Percentiles rank a stretch among this genome's conserved stretches.
Conservation (phyloP, 352 stramenopile species). For the Phytopythium helicoides region DNA sequence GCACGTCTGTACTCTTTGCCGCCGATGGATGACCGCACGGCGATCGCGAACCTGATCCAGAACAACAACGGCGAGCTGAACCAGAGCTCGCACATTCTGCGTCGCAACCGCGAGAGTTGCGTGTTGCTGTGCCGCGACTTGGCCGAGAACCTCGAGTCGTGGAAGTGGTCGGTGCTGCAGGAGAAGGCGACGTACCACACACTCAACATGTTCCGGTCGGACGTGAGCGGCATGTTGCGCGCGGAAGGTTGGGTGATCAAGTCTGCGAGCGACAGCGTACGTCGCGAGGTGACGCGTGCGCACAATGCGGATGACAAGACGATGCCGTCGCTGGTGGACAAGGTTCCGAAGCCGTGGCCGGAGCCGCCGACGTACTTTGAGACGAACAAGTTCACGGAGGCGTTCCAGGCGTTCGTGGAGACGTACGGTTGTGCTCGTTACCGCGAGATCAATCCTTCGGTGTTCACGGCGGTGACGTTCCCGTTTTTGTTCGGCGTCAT, state of each 20-base stretch:
- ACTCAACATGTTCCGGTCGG: slow-evolving; percentile 97
- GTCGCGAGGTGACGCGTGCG: slow-evolving; percentile 87
- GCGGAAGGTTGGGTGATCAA: slow-evolving; percentile 97
- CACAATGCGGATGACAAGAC: slow-evolving; percentile 92
- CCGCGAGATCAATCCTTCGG: slow-evolving; percentile 97
- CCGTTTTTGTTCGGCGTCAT: slow-evolving; percentile 99
- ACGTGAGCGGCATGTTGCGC: slow-evolving; percentile 96
- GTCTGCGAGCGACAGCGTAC: too few relatives aligned
- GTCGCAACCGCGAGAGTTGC: slow-evolving; percentile 95
- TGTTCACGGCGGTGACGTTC: slow-evolving; percentile 99
- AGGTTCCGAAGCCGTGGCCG: slow-evolving; percentile 94
- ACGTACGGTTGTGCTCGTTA: slow-evolving; percentile 99
- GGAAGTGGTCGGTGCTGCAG: slow-evolving; percentile 96
- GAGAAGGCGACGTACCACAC: slow-evolving; percentile 98
- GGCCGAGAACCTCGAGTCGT: slow-evolving; percentile 93
- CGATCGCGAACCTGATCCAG: slow-evolving; percentile 88
- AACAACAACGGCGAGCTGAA: slow-evolving; percentile 94
- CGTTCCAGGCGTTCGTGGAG: slow-evolving; percentile 98
- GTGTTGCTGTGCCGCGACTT: slow-evolving; percentile 93
- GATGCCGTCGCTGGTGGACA: slow-evolving; percentile 93
- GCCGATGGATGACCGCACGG: slow-evolving; percentile 91
- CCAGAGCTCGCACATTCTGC: slow-evolving; percentile 95
- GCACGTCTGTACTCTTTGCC: slow-evolving; percentile 95
- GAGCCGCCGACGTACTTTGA: slow-evolving; percentile 98
- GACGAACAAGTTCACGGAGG: slow-evolving; percentile 99